Base-by-base conservation (phyloP, 495 filamentous ascomycete genomes). In the Xylaria longipes region DNA sequence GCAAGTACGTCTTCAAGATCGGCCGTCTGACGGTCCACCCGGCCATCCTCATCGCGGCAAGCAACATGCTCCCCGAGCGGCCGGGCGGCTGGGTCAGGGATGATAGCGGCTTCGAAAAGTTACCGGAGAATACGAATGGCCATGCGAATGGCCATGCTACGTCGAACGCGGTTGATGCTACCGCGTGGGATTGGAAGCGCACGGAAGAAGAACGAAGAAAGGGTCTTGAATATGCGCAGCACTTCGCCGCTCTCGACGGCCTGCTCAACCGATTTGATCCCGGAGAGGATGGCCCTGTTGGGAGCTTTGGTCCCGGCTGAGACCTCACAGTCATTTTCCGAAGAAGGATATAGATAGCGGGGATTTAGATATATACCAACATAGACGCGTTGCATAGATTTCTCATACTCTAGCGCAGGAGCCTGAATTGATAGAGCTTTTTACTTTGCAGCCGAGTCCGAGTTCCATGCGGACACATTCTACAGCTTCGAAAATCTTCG, bases 11-110 rank as follows among this genome's bases (percentile, higher is more conserved):
- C 5, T 80, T 88, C 50, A 90, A 90, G 80, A 88, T 92, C 75
- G 95, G 94, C 0, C 84, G 96, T 22, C 82, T 95, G 72, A 99
- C 95, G 8, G 87, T 98, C 8, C 87, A 93, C 46, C 94, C 95
- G 8, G 94, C 95, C 79, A 82, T 92, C 39, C 85, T 96, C 15
- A 83, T 98, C 17, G 82, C 87, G 57, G 86, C 90, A 48, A 89
- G 88, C 46, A 88, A 89, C 12, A 81, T 97, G 76, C 82, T 98
- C 25, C 92, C 92, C 2, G 77, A 82, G 81, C 74, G 90, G 78
- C 76, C 86, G 70, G 79, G 79, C 65, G 80, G 89, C 77, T 82
- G 87, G 87, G 67, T 79, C 22, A 50, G 80, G 60, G 82, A 79
- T 43, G 79, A 83, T 70, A 66, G 76, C 71, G 83, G 31, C 17